These are phyloP conservation scores for Fusarium sp. DNA, from an alignment of 2,329 filamentous ascomycete species.

Conservation along the genomic window DNA sequence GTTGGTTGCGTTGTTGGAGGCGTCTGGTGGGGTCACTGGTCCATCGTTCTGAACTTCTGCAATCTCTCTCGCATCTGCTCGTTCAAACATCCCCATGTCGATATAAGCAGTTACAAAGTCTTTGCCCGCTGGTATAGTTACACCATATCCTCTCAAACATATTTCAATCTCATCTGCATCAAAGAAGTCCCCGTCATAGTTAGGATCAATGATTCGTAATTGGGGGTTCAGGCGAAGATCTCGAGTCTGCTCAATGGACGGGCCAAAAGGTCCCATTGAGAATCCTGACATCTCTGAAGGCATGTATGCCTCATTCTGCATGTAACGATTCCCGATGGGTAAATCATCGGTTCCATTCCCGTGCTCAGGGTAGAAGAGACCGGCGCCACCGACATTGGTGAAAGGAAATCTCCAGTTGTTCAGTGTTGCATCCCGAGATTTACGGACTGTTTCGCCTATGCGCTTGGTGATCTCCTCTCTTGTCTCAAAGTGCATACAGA, in stretches of 20 bases:
- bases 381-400: conserved; percentile 4
- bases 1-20: neutral
- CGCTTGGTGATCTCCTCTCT: conserved; percentile 4
- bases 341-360: accelerated
- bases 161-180: conserved; percentile 9
- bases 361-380: neutral
- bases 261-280: conserved; percentile 4
- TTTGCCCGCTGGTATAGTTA: neutral
- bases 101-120: conserved; percentile 5
- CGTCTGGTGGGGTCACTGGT: neutral
- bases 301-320: neutral
- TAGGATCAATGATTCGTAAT: neutral
- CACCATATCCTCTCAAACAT: conserved; percentile 4
- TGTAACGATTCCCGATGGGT: neutral
- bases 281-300: conserved; percentile 11
- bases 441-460: neutral
- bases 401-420: conserved; percentile 17
- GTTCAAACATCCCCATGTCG: conserved; percentile 14
- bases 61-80: neutral
- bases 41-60: neutral
- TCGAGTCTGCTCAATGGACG: neutral
- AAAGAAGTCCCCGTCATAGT: conserved; percentile 5
- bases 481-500: conserved; percentile 14
- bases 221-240: neutral
- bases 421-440: neutral